Conservation (phyloP, 306 rosid genomes). For the Cicer chorassanicum region DNA sequence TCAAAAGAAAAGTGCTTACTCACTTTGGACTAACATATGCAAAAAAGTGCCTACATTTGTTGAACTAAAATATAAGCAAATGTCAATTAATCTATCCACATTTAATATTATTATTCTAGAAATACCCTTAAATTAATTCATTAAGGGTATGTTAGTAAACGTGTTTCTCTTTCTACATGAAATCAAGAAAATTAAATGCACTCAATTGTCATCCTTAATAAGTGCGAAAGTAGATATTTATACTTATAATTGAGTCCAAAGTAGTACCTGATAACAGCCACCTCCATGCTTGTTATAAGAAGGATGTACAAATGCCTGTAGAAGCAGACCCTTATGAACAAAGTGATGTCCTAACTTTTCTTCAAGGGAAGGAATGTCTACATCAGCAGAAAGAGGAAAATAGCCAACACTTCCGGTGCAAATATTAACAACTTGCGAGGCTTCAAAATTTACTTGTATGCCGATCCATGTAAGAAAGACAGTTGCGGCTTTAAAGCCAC, state of each 20-base stretch:
- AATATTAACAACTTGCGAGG: conserved; percentile 64
- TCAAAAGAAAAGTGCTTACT: conserved; percentile 41
- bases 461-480: conserved; percentile 90
- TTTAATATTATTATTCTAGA: no score
- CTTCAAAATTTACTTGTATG: conserved; percentile 69
- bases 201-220: no score
- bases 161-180: no score
- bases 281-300: conserved; percentile 87
- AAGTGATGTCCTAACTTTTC: conserved; percentile 64
- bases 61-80: no score
- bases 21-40: no score
- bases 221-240: no score
- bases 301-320: conserved; percentile 93
- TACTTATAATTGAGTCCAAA: no score
- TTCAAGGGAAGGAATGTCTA: conserved; percentile 69
- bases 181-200: no score
- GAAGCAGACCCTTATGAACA: conserved; percentile 75
- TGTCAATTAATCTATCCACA: no score
- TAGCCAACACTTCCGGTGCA: conserved; percentile 66
- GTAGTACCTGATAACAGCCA: conserved; percentile 84
- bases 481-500: conserved; percentile 91
- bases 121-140: no score
- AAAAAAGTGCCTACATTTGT: no score
- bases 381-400: conserved; percentile 58
- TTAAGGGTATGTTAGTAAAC: no score